Evolutionary conservation across 2,329 filamentous ascomycete species (phyloP), one percentile per base, ranked within the genome.

Genomic region (Zopfia rhizophila): DNA sequence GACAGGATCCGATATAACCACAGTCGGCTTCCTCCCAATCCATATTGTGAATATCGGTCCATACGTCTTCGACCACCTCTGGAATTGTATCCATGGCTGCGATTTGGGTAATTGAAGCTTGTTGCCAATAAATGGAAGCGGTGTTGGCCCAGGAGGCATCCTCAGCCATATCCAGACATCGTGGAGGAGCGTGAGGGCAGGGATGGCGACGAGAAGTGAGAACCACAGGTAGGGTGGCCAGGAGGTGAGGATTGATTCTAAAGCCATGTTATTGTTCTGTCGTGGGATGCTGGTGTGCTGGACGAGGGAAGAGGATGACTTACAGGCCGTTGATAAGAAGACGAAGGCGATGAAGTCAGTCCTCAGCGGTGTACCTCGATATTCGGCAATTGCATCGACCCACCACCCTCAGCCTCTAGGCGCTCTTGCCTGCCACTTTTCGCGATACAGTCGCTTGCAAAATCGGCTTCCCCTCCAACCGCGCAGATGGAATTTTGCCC

Each of bases 1-100:
- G 10, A 69, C 55, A 0, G 75, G 75, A 49, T 78, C 76, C 0
- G 71, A 77, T 37, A 78, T 65, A 38, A 79, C 64, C 4, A 79
- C 48, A 0, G 75, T 76, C 2, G 75, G 75, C 8, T 66, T 70
- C n/a, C 75, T 65, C 0, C 76, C 76, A 18, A 78, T 73, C 76
- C 75, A 78, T 48, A 78, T 68, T 2, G 76, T 78, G 58, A 75
- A 78, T 36, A 78, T 77, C 3, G 75, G 74, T 0, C 76, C 77
- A 49, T 79, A 78, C 17, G 29, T 57, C 32, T 71, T 66, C 7
- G 73, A 72, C 75, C 75, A 78, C 42, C 72, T 57, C 50, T 77
- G 62, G 59, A 78, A 68, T 38, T 68, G 61, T 35, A 67, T 55
- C 67, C 67, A 70, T 28, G 66, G 66, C 31, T 61, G 56, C n/a